These are phyloP conservation scores for Gamarada debralockiae DNA, from an alignment of 495 filamentous ascomycete species.

Conservation along the genomic window DNA sequence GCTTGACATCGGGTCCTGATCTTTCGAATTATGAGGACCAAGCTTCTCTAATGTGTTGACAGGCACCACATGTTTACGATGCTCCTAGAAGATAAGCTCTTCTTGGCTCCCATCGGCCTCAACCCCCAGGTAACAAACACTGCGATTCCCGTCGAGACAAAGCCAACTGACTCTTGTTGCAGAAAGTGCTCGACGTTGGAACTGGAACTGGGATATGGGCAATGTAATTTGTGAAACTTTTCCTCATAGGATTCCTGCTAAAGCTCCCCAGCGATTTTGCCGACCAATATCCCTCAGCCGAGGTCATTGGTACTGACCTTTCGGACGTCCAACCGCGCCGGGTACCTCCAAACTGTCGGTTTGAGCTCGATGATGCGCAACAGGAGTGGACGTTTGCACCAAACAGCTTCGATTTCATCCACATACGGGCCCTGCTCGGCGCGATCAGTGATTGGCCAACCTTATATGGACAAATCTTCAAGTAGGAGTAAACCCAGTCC, in stretches of 20 bases:
- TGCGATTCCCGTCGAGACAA: no score
- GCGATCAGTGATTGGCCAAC: constrained; percentile 42
- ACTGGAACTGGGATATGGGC: constrained; percentile 39
- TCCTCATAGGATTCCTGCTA: background rate
- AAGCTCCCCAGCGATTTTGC: constrained; percentile 21
- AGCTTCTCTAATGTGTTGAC: background rate
- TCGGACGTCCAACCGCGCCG: constrained; percentile 56
- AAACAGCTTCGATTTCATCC: constrained; percentile 41
- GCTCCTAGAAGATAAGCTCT: constrained; percentile 29
- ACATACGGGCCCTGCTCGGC: constrained; percentile 48
- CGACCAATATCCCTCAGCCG: constrained; percentile 48
- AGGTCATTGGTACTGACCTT: constrained; percentile 59
- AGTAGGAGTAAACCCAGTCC: background rate
- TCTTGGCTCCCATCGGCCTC: constrained; percentile 30
- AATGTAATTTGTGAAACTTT: constrained; percentile 9
- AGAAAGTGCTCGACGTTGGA: constrained; percentile 34
- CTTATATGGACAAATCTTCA: constrained; percentile 28
- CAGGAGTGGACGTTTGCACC: constrained; percentile 37
- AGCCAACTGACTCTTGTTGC: background rate
- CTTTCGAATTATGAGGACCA: no score
- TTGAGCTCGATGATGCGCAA: constrained; percentile 48
- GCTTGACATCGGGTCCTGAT: background rate
- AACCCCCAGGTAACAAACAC: constrained; percentile 22
- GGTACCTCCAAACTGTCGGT: constrained; percentile 43
- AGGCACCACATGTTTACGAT: constrained; percentile 38